phyloP scores from a whole-genome alignment of 441 rosid genomes.

The Raphanus hybrid region DNA sequence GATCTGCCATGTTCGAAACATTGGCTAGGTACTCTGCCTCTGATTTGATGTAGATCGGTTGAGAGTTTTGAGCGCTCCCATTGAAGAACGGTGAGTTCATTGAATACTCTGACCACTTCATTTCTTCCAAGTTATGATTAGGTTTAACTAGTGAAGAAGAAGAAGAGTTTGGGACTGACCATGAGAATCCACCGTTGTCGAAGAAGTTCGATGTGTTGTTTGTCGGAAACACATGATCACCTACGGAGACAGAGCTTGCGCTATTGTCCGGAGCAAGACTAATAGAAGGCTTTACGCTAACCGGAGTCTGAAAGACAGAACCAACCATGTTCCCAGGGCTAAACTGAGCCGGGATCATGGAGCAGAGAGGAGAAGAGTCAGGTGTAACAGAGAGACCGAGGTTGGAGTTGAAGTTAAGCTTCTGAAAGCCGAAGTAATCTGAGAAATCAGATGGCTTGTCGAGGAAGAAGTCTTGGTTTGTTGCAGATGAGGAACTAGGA shows the following conservation, averaged over 20 bases:
- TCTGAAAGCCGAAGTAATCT: conserved; percentile 52
- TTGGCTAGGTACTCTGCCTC: neutral
- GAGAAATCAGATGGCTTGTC: conserved; percentile 44
- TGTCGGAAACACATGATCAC: conserved; percentile 13
- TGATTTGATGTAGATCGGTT: conserved; percentile 3
- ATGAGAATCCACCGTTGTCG: neutral
- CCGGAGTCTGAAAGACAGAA: conserved; percentile 43
- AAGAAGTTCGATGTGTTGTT: neutral
- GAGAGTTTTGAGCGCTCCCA: neutral
- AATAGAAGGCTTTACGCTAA: conserved; percentile 50
- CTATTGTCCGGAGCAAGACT: conserved; percentile 39
- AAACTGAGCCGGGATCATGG: conserved; percentile 44
- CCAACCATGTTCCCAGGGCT: conserved; percentile 23
- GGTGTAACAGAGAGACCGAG: conserved; percentile 13
- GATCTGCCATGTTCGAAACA: neutral
- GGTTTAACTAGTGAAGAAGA: neutral
- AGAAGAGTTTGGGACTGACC: neutral
- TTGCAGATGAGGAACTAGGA: conserved; percentile 38
- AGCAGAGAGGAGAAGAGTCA: conserved; percentile 39
- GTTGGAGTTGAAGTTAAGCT: conserved; percentile 42
- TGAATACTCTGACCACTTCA: conserved; percentile 55
- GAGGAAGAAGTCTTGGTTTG: conserved; percentile 45
- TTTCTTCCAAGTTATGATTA: conserved; percentile 41
- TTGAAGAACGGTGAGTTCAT: conserved; percentile 1
- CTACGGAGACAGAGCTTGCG: conserved; percentile 12